phyloP scores from a whole-genome alignment of 2,329 filamentous ascomycete species.

The Exophiala lecanii-corni region DNA sequence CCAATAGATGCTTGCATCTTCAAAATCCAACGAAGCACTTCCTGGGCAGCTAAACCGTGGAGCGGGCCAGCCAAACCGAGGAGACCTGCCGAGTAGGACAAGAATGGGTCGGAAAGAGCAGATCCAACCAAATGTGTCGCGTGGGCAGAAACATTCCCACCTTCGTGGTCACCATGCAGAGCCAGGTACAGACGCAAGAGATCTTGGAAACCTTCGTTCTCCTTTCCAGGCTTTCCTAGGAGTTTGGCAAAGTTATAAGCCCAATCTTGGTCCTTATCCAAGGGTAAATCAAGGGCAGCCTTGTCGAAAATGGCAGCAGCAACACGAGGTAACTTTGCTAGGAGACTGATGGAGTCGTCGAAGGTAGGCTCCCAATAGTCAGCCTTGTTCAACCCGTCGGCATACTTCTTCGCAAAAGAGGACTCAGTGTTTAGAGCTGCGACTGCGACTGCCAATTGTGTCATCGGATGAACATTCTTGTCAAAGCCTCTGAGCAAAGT shows the following conservation, averaged over 20 bases:
- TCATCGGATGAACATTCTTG: conserved; percentile 92
- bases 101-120: conserved; percentile 88
- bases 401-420: conserved; percentile 89
- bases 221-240: conserved; percentile 80
- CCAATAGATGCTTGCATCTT: conserved; percentile 92
- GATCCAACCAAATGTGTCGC: conserved; percentile 92
- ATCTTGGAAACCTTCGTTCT: conserved; percentile 94
- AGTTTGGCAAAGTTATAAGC: conserved; percentile 97
- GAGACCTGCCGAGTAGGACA: conserved; percentile 92
- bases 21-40: conserved; percentile 93
- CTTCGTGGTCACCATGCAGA: conserved; percentile 96
- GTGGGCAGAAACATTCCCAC: conserved; percentile 95
- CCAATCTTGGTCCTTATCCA: conserved; percentile 89
- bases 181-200: conserved; percentile 89
- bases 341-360: conserved; percentile 86
- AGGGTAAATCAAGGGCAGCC: conserved; percentile 67
- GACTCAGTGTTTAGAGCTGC: conserved; percentile 94
- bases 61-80: conserved; percentile 93
- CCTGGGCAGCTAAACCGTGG: conserved; percentile 89
- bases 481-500: conserved; percentile 90
- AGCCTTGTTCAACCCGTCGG: conserved; percentile 83
- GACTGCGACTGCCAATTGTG: conserved; percentile 91
- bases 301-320: conserved; percentile 96
- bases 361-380: conserved; percentile 99
- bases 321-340: conserved; percentile 94